Evolutionary conservation across 192 early-diverging fungal species (phyloP).

Genomic region (Martensiomyces pterosporus): DNA sequence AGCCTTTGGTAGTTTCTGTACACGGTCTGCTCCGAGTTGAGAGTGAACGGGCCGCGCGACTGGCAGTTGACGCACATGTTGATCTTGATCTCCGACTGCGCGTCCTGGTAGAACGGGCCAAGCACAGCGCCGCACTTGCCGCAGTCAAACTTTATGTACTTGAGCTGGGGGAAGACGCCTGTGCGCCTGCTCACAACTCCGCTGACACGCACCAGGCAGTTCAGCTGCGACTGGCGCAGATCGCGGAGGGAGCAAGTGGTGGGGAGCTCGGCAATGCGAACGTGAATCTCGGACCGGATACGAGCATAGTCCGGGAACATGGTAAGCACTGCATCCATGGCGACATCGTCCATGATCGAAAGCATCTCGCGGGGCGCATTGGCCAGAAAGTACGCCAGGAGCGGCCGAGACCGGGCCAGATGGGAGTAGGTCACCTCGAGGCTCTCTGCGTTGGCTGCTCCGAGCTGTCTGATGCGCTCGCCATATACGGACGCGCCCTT

Average conservation of each 20-base stretch:
- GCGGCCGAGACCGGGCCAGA: slow-evolving; percentile 69
- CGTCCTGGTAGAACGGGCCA: slow-evolving; percentile 93
- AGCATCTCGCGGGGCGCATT: slow-evolving; percentile 88
- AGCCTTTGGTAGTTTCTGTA: slow-evolving; percentile 97
- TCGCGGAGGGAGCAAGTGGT: slow-evolving; percentile 82
- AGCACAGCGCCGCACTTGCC: slow-evolving; percentile 86
- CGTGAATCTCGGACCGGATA: slow-evolving; percentile 90
- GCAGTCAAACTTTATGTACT: slow-evolving; percentile 95
- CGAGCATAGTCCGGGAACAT: slow-evolving; percentile 88
- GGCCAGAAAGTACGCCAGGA: slow-evolving; percentile 84
- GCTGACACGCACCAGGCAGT: slow-evolving; percentile 83
- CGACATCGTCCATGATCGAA: slow-evolving; percentile 88
- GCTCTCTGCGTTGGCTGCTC: slow-evolving; percentile 80
- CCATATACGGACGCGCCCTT: slow-evolving; percentile 90
- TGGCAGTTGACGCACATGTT: slow-evolving; percentile 84
- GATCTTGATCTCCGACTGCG: slow-evolving; percentile 78
- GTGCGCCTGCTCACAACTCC: slow-evolving; percentile 93
- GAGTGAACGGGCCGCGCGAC: slow-evolving; percentile 81
- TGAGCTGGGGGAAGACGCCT: slow-evolving; percentile 95
- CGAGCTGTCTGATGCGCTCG: slow-evolving; percentile 82
- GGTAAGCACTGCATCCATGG: slow-evolving; percentile 82
- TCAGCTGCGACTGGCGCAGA: slow-evolving; percentile 86
- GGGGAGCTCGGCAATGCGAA: slow-evolving; percentile 87
- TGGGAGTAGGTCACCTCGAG: slow-evolving; percentile 87
- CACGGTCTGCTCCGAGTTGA: slow-evolving; percentile 93